Percentiles rank a stretch among this genome's conserved stretches.
Conservation (phyloP, 345 rosid genomes). For the Balakata baccata region DNA sequence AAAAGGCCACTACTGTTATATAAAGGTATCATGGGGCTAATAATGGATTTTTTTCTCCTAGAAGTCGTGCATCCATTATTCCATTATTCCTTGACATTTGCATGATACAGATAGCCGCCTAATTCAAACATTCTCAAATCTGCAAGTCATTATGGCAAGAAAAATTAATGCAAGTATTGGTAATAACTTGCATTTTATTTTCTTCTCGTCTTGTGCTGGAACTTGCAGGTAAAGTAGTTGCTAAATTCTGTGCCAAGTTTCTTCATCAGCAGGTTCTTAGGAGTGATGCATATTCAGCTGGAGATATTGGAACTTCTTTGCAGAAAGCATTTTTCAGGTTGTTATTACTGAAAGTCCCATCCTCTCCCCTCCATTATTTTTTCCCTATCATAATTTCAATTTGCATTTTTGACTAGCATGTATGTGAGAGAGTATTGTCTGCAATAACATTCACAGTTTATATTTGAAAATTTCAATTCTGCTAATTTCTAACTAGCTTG, state of each 20-base stretch:
- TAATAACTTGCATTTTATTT: not conserved
- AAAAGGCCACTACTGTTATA: not conserved
- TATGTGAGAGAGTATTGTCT: not conserved
- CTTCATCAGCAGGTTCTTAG: constrained; percentile 80
- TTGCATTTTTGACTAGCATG: not conserved
- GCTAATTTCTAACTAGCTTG: no score
- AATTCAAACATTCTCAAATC: no score
- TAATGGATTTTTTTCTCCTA: not conserved
- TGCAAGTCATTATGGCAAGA: no score
- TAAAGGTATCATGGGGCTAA: not conserved
- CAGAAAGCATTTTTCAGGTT: constrained; percentile 87
- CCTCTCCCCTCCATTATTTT: not conserved
- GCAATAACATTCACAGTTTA: not conserved
- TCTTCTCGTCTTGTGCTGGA: constrained; percentile 1
- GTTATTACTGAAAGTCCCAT: not conserved
- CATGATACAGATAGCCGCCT: no score
- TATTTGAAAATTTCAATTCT: no score
- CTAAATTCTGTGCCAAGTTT: constrained; percentile 89
- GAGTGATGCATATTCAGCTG: constrained; percentile 64
- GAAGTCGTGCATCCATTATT: not conserved
- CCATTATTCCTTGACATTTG: no score
- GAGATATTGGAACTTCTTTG: constrained; percentile 65
- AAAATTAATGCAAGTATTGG: not conserved
- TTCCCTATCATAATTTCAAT: not conserved
- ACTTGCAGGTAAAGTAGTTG: constrained; percentile 82